These are phyloP conservation scores for Lineolata rhizophorae DNA, from an alignment of 495 filamentous ascomycete genomes.

Conservation along the genomic window DNA sequence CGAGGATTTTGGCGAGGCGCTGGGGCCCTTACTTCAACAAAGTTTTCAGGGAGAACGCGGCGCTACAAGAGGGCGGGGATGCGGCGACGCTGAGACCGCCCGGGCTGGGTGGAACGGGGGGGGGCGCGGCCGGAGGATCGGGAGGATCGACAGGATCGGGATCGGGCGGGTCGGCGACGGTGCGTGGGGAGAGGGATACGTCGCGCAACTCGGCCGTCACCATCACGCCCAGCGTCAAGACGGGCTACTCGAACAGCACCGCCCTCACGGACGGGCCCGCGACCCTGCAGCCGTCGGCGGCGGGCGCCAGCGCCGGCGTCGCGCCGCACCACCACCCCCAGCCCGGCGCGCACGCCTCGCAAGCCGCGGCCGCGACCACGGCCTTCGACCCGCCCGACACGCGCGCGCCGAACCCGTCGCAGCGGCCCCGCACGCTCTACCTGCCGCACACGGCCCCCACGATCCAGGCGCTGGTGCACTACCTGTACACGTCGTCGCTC, in stretches of 20 bases:
- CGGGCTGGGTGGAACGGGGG: too few relatives aligned
- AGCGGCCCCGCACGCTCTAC: conserved; percentile 67
- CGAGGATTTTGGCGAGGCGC: conserved; percentile 58
- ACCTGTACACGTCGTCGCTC: conserved; percentile 76
- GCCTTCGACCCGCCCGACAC: conserved; percentile 22
- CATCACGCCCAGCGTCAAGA: conserved; percentile 54
- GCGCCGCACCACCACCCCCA: conserved; percentile 5
- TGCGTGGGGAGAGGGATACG: conserved; percentile 4
- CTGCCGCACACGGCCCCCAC: conserved; percentile 83
- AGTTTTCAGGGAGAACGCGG: not conserved
- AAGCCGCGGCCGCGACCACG: conserved; percentile 10
- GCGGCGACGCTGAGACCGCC: conserved; percentile 30
- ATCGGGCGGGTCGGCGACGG: not conserved
- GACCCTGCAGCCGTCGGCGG: conserved; percentile 7
- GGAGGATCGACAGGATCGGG: conserved; percentile 2
- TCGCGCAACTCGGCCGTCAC: conserved; percentile 63
- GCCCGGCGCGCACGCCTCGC: too few relatives aligned
- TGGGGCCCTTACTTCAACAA: conserved; percentile 96
- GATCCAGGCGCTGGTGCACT: conserved; percentile 69
- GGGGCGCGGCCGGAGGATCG: too few relatives aligned
- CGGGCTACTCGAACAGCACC: conserved; percentile 33
- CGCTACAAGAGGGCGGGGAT: conserved; percentile 25
- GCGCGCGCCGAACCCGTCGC: conserved; percentile 33
- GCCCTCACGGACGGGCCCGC: conserved; percentile 27
- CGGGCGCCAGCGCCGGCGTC: not conserved